A percentile compares a stretch with the other conserved stretches of the same genome.
Conservation (phyloP, 2,329 filamentous ascomycete genomes). For the Diaporthe vaccinii region DNA sequence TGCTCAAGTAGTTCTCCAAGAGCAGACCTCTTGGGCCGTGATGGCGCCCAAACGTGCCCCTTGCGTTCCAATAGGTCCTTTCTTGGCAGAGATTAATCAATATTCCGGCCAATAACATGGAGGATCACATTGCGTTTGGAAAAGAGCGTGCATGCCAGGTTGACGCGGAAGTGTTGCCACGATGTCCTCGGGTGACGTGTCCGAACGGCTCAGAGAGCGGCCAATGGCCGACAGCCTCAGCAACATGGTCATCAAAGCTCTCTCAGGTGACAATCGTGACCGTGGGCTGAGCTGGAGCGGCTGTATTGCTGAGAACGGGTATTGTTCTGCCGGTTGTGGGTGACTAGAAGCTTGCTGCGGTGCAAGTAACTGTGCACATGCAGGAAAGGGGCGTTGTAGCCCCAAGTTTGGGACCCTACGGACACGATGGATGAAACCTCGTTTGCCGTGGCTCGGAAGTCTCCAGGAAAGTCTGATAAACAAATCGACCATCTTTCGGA, state of each 20-base stretch:
- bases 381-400: neutral
- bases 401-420: neutral
- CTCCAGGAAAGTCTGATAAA: neutral
- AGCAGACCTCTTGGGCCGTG: neutral
- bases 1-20: neutral
- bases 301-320: neutral
- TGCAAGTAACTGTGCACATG: neutral
- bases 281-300: neutral
- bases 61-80: constrained; percentile 20
- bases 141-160: neutral
- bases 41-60: constrained; percentile 15
- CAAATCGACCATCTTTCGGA: neutral
- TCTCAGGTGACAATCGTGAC: neutral
- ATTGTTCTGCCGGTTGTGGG: neutral
- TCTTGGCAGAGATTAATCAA: constrained; percentile 4
- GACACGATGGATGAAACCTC: neutral
- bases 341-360: neutral
- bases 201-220: neutral
- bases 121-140: neutral
- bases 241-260: neutral
- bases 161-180: constrained; percentile 17
- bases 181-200: constrained; percentile 1
- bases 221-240: neutral
- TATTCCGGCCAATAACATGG: neutral
- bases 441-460: neutral